Conservation (phyloP, 768 basidiomycete species). For the Paxillus ammoniavirescens region DNA sequence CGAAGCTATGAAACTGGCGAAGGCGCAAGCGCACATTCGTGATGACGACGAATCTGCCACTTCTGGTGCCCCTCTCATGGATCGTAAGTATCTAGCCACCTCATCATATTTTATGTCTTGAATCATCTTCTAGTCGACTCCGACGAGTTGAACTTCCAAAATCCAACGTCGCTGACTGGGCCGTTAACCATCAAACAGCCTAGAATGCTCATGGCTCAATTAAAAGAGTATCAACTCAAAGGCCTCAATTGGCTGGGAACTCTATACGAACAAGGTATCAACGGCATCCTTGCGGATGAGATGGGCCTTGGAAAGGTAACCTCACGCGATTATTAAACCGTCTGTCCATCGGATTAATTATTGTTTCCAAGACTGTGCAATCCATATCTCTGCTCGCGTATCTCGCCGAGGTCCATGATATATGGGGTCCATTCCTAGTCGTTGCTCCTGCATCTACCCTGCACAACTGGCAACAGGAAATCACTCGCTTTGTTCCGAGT, state of each 20-base stretch:
- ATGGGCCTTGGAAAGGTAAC: slow-evolving; percentile 90
- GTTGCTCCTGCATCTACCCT: slow-evolving; percentile 96
- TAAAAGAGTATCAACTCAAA: slow-evolving; percentile 98
- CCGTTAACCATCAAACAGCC: slow-evolving; percentile 87
- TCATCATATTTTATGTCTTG: not conserved
- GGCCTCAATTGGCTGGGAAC: slow-evolving; percentile 98
- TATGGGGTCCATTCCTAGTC: slow-evolving; percentile 99
- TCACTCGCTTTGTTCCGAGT: slow-evolving; percentile 90
- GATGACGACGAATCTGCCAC: slow-evolving; percentile 41
- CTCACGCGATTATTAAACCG: slow-evolving; percentile 8
- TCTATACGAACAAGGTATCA: slow-evolving; percentile 98
- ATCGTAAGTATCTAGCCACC: slow-evolving; percentile 49
- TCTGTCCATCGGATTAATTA: not conserved
- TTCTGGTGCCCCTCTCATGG: slow-evolving; percentile 54
- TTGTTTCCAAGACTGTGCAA: slow-evolving; percentile 76
- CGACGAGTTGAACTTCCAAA: slow-evolving; percentile 98
- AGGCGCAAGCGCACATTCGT: slow-evolving; percentile 44
- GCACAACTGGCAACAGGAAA: slow-evolving; percentile 99
- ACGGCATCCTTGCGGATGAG: slow-evolving; percentile 98
- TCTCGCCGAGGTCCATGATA: slow-evolving; percentile 94
- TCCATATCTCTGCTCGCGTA: slow-evolving; percentile 95
- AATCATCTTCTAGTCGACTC: slow-evolving; percentile 66
- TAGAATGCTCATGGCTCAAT: slow-evolving; percentile 91
- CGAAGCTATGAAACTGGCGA: slow-evolving; percentile 69
- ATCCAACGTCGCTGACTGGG: slow-evolving; percentile 87